A percentile compares a stretch with the other conserved stretches of the same genome.
Evolutionary conservation across 768 basidiomycete genomes (phyloP).

Genomic region (Fomitopsis serialis): DNA sequence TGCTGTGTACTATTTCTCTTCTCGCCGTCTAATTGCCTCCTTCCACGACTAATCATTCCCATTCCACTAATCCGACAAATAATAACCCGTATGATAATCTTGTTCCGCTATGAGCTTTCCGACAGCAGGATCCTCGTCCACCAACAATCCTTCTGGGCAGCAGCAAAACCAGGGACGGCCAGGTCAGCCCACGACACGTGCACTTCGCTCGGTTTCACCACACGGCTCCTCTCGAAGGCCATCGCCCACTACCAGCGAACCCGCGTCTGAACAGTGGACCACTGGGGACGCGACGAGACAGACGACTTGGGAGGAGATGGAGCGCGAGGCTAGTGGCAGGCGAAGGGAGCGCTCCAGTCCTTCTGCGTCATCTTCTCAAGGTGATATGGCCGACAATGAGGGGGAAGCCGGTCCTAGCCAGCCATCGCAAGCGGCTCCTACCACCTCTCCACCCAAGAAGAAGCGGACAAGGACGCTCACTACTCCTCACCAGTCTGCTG

Average conservation of each 20-base stretch:
- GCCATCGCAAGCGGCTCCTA: slow-evolving; percentile 30
- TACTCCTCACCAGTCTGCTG: slow-evolving; percentile 83
- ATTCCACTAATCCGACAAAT: slow-evolving; percentile 11
- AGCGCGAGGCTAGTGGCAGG: not conserved
- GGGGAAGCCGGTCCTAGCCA: slow-evolving; percentile 41
- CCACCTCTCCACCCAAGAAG: slow-evolving; percentile 51
- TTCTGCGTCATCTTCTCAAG: slow-evolving; percentile 25
- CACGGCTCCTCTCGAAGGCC: slow-evolving; percentile 8
- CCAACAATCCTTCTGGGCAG: slow-evolving; percentile 11
- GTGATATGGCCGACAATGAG: slow-evolving; percentile 53
- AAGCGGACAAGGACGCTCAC: slow-evolving; percentile 81
- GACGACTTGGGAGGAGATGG: not conserved
- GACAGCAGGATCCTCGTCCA: slow-evolving; percentile 7
- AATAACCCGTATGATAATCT: slow-evolving; percentile 12
- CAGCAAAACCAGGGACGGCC: slow-evolving; percentile 6
- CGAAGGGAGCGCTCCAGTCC: slow-evolving; percentile 18
- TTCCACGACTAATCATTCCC: slow-evolving; percentile 20
- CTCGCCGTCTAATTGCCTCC: slow-evolving; percentile 17
- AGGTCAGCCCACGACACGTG: slow-evolving; percentile 6
- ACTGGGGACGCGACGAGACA: not conserved
- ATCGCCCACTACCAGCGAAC: slow-evolving; percentile 5
- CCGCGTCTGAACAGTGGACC: not conserved
- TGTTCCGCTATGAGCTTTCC: slow-evolving; percentile 1
- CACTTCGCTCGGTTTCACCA: slow-evolving; percentile 11
- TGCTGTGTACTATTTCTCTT: slow-evolving; percentile 22